Evolutionary conservation across 163 green algal genomes (phyloP), one percentile per base, ranked within the genome.

Genomic region (Chlamydomonas reinhardtii): DNA sequence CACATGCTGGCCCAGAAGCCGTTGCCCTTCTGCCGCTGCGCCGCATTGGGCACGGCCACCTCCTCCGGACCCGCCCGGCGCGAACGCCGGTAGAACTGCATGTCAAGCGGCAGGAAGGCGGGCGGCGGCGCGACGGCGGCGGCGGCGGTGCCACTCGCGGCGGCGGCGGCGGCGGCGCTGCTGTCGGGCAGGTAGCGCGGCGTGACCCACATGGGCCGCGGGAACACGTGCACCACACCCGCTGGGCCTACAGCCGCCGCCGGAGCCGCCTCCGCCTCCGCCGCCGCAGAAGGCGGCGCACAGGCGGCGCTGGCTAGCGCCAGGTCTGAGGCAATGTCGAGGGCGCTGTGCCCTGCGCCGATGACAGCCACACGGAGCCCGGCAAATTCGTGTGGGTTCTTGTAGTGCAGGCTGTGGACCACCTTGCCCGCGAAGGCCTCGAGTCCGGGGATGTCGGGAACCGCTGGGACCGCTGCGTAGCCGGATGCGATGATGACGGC

Each of bases 241-340:
- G 56, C 61, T 0, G 37, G 31, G 32, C 24, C 16, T 11, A 37
- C 43, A 2, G 73, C 16, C 73, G 37, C 71, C 71, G 73, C 73
- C 43, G 73, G 24, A 52, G 73, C 0, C 52, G 52, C 16, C 73
- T n/a, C 20, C 52, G 54, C 61, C 24, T 17, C 25, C 61, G 24
- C 61, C 25, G 24, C 24, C 24, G 59, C 20, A 35, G 29, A 6
- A 35, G 27, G 73, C 52, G 48, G 72, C 35, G 37, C 37, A 22
- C 20, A 66, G 43, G 48, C n/a, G 73, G 24, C 73, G 73, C 74
- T 35, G 74, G 52, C 31, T 14, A 56, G 48, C 48, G 75, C 77
- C n/a, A 85, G 43, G 78, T 85, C 78, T 9, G 78, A 37, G 14
- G 78, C 78, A 48, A 85, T 85, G 65, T 85, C 78, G 16, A 37